Evolutionary conservation across 1,284 basidiomycete species (phyloP).

Genomic region (Mixia osmundae): DNA sequence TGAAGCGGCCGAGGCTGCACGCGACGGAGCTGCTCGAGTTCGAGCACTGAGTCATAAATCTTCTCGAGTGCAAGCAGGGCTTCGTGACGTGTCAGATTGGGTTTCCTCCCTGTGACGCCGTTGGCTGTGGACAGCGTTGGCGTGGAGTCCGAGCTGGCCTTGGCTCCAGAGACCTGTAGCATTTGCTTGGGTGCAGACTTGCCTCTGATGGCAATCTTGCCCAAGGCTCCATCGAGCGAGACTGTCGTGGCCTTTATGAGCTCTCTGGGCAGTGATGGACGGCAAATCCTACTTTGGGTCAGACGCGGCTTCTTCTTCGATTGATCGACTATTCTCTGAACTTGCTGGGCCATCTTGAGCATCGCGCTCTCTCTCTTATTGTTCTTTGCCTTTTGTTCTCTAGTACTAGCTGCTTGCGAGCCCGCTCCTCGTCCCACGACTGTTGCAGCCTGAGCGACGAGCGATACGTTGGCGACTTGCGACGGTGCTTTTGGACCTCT

Average conservation of each 20-base stretch:
- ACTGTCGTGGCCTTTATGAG: conserved; percentile 7
- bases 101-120: background rate
- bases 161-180: conserved; percentile 42
- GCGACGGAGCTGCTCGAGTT: conserved; percentile 63
- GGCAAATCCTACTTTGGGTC: conserved; percentile 11
- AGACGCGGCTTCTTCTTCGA: conserved; percentile 37
- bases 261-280: background rate
- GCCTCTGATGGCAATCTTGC: conserved; percentile 70
- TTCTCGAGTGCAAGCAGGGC: conserved; percentile 57
- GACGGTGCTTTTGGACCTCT: background rate
- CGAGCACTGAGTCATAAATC: conserved; percentile 61
- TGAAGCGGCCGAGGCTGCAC: conserved; percentile 41
- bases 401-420: background rate
- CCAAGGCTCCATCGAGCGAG: conserved; percentile 73
- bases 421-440: background rate
- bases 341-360: conserved; percentile 91
- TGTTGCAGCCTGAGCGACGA: background rate
- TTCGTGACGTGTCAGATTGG: conserved; percentile 54
- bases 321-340: conserved; percentile 84
- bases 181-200: conserved; percentile 90
- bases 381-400: background rate
- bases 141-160: conserved; percentile 3
- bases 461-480: background rate
- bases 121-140: conserved; percentile 4
- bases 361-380: conserved; percentile 71